Percentiles rank a stretch among this genome's conserved stretches.
Evolutionary conservation across 805 yeast species (phyloP).

Genomic region (Scheffersomyces coipomensis): DNA sequence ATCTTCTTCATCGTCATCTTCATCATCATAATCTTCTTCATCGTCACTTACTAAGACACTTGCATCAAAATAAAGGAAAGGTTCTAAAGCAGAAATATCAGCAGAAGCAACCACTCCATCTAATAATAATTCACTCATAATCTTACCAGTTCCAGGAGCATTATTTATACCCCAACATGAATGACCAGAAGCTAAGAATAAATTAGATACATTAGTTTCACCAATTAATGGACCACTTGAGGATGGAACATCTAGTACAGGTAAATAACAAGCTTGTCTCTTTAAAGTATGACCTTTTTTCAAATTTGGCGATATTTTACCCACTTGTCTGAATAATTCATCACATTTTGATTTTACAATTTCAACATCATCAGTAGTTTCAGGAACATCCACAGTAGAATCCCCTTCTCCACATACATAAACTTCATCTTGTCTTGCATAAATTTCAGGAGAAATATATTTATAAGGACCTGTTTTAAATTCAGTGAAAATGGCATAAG

Average conservation of each 20-base stretch:
- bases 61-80: conserved; percentile 84
- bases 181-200: conserved; percentile 87
- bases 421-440: conserved; percentile 93
- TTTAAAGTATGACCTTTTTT: conserved; percentile 72
- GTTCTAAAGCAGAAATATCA: conserved; percentile 79
- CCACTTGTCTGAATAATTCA: conserved; percentile 76
- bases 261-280: conserved; percentile 93
- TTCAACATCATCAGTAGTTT: conserved; percentile 89
- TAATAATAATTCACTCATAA: conserved; percentile 80
- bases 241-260: conserved; percentile 90
- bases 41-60: conserved; percentile 33
- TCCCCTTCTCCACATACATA: conserved; percentile 98
- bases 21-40: conserved; percentile 7
- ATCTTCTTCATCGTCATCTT: conserved; percentile 2
- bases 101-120: conserved; percentile 83
- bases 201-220: conserved; percentile 79
- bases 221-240: conserved; percentile 93
- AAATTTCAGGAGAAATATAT: conserved; percentile 88
- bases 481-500: conserved; percentile 93
- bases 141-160: conserved; percentile 95
- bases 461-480: conserved; percentile 64
- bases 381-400: conserved; percentile 85
- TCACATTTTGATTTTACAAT: conserved; percentile 87
- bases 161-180: conserved; percentile 99
- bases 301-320: conserved; percentile 68